A percentile compares a stretch with the other conserved stretches of the same genome.
Evolutionary conservation across 2,329 filamentous ascomycete species (phyloP).

Genomic region (Beauveria pseudobassiana): DNA sequence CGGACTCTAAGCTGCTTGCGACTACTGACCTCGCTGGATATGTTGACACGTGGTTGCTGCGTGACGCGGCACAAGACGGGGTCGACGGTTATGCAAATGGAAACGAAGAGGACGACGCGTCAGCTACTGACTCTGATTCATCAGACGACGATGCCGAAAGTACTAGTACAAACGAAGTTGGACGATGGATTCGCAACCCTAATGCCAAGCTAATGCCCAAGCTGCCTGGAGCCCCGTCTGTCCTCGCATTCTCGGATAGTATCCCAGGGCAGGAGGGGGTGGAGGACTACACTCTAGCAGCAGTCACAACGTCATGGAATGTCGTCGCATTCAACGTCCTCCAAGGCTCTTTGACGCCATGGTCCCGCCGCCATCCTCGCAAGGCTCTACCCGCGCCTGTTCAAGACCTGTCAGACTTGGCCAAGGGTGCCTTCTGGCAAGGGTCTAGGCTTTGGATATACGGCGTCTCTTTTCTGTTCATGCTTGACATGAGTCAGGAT

Average conservation of each 20-base stretch:
- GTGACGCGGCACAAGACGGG: constrained; percentile 28
- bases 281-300: constrained; percentile 43
- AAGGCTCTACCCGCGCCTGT: constrained; percentile 67
- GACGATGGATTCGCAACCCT: constrained; percentile 71
- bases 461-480: constrained; percentile 77
- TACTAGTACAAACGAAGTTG: constrained; percentile 33
- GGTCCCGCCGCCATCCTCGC: constrained; percentile 79
- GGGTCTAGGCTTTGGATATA: constrained; percentile 76
- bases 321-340: constrained; percentile 73
- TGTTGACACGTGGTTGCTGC: constrained; percentile 78
- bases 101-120: constrained; percentile 26
- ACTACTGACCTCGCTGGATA: constrained; percentile 76
- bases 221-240: constrained; percentile 55
- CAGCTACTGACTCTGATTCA: constrained; percentile 31
- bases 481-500: constrained; percentile 78
- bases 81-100: constrained; percentile 25
- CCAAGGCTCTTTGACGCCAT: constrained; percentile 70
- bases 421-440: constrained; percentile 83
- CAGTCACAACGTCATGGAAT: constrained; percentile 49
- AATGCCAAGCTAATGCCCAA: constrained; percentile 61
- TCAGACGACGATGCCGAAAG: constrained; percentile 39
- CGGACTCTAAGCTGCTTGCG: constrained; percentile 71
- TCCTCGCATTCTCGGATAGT: constrained; percentile 59
- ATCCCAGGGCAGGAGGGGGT: constrained; percentile 26
- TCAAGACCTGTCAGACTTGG: constrained; percentile 65